A percentile compares a stretch with the other conserved stretches of the same genome.
Evolutionary conservation across 176 grass and related monocot genomes (phyloP).

Genomic region (Raddia distichophylla): DNA sequence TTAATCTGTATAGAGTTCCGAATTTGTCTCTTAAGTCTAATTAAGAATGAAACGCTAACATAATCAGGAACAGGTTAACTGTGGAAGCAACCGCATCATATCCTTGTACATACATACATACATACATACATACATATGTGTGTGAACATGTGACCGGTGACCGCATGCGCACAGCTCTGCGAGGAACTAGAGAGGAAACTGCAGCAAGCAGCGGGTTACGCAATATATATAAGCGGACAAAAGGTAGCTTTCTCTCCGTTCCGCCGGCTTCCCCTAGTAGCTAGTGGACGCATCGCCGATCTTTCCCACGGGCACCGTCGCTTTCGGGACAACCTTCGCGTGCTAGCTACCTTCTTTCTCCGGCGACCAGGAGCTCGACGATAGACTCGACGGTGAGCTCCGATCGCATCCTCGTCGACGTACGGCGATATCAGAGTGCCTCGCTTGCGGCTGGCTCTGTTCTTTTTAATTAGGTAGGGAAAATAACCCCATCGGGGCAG

Average conservation of each 20-base stretch:
- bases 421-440: background rate
- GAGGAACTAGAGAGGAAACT: background rate
- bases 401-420: background rate
- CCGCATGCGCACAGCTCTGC: background rate
- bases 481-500: too few relatives aligned
- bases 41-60: background rate
- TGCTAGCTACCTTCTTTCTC: background rate
- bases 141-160: background rate
- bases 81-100: too few relatives aligned
- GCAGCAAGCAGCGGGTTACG: background rate
- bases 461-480: too few relatives aligned
- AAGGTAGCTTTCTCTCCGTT: background rate
- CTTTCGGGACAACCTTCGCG: background rate
- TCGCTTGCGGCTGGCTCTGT: background rate
- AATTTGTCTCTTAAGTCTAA: background rate
- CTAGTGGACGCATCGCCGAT: background rate
- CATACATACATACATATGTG: too few relatives aligned
- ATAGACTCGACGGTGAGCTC: background rate
- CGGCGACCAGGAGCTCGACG: background rate
- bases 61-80: background rate
- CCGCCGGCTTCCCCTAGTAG: background rate
- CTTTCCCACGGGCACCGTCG: background rate
- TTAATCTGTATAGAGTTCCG: too few relatives aligned
- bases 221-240: background rate
- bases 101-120: too few relatives aligned